Evolutionary conservation across 176 grass and related monocot genomes (phyloP).

Genomic region (Zizania latifolia): DNA sequence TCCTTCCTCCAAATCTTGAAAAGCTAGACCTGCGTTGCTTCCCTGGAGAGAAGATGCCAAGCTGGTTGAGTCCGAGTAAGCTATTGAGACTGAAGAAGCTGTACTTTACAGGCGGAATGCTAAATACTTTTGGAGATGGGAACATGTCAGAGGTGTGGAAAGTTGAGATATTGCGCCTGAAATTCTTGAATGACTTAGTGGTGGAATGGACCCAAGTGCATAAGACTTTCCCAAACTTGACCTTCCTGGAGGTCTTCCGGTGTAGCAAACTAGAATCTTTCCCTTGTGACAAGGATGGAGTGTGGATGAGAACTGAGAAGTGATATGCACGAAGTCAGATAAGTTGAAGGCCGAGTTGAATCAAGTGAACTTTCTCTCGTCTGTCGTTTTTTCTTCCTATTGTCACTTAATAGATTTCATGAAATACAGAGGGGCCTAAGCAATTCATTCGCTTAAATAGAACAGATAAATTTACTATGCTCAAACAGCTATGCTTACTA

Average conservation of each 20-base stretch:
- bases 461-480: neutral
- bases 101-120: conserved; percentile 67
- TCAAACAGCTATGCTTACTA: neutral
- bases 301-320: conserved; percentile 50
- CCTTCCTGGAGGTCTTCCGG: conserved; percentile 27
- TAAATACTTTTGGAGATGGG: conserved; percentile 20
- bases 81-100: conserved; percentile 39
- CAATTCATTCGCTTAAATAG: neutral
- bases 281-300: conserved; percentile 45
- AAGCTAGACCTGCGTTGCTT: conserved; percentile 67
- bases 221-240: conserved; percentile 32
- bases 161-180: conserved; percentile 44
- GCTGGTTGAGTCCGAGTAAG: conserved; percentile 40
- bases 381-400: neutral
- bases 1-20: conserved; percentile 29
- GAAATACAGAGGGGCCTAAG: neutral
- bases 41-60: conserved; percentile 29
- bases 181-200: conserved; percentile 44
- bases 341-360: neutral
- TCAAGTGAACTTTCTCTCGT: conserved; percentile 8
- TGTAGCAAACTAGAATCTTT: conserved; percentile 39
- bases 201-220: conserved; percentile 34
- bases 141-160: conserved; percentile 27
- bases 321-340: neutral
- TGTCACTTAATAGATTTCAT: neutral